phyloP scores from a whole-genome alignment of 2,329 filamentous ascomycete genomes.

The Xylaria sp. region DNA sequence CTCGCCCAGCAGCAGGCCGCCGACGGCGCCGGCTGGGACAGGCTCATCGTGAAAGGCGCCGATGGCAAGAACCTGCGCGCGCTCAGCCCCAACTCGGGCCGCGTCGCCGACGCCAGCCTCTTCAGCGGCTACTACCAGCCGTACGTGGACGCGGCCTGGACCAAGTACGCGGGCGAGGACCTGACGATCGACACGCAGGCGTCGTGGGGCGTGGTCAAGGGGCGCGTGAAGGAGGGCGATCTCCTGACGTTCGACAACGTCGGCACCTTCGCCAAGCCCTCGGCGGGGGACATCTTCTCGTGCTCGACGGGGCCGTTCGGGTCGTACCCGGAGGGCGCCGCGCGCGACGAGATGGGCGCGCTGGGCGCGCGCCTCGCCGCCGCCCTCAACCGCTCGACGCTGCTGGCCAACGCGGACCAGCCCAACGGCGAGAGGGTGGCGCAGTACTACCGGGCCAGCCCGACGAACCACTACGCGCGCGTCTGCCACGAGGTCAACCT shows the following conservation, averaged over 20 bases:
- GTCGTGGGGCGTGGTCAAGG: slow-evolving; percentile 52
- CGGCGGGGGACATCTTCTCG: slow-evolving; percentile 41
- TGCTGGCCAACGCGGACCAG: slow-evolving; percentile 57
- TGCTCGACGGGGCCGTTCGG: slow-evolving; percentile 57
- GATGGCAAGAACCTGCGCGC: slow-evolving; percentile 50
- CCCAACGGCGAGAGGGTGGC: slow-evolving; percentile 53
- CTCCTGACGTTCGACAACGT: slow-evolving; percentile 45
- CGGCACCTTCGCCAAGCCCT: slow-evolving; percentile 50
- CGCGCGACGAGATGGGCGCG: slow-evolving; percentile 54
- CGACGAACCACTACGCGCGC: slow-evolving; percentile 69
- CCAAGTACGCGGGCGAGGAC: slow-evolving; percentile 46
- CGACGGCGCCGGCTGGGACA: slow-evolving; percentile 56
- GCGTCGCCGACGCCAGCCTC: slow-evolving; percentile 46
- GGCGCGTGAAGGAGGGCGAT: slow-evolving; percentile 42
- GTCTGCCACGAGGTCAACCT: slow-evolving; percentile 64
- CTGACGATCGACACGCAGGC: slow-evolving; percentile 59
- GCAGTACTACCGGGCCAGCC: slow-evolving; percentile 54
- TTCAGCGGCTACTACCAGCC: slow-evolving; percentile 54
- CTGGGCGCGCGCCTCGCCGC: slow-evolving; percentile 75
- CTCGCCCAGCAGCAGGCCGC: slow-evolving; percentile 48
- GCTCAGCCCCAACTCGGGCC: slow-evolving; percentile 56
- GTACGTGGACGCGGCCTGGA: slow-evolving; percentile 57
- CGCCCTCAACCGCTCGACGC: slow-evolving; percentile 73
- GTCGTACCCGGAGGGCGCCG: slow-evolving; percentile 41
- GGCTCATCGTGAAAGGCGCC: slow-evolving; percentile 49